A percentile compares a stretch with the other conserved stretches of the same genome.
Conservation (phyloP, 2,329 filamentous ascomycete genomes). For the Cryphonectria naterciae region DNA sequence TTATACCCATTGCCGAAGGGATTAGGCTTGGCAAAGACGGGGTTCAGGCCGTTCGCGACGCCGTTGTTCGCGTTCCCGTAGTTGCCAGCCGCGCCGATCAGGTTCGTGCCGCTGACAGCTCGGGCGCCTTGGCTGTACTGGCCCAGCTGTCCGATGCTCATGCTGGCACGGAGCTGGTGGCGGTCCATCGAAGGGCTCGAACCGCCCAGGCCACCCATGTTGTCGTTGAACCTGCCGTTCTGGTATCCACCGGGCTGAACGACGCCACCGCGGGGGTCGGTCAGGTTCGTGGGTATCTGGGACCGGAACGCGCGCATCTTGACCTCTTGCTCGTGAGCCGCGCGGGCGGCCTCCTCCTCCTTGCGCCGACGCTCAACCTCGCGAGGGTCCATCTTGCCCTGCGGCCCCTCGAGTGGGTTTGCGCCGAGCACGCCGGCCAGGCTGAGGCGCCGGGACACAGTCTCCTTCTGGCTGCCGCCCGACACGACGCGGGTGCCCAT, state of each 20-base stretch:
- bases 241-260: slow-evolving; percentile 50
- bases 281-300: slow-evolving; percentile 53
- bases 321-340: slow-evolving; percentile 48
- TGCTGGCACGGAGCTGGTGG: slow-evolving; percentile 31
- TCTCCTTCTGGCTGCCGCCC: slow-evolving; percentile 33
- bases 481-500: slow-evolving; percentile 44
- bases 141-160: slow-evolving; percentile 30
- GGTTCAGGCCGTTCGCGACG: slow-evolving; percentile 24
- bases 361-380: slow-evolving; percentile 46
- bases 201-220: slow-evolving; percentile 43
- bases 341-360: slow-evolving; percentile 46
- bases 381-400: slow-evolving; percentile 42
- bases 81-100: slow-evolving; percentile 28
- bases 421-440: slow-evolving; percentile 63
- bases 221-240: slow-evolving; percentile 59
- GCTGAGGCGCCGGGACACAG: slow-evolving; percentile 50
- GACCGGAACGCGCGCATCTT: slow-evolving; percentile 53
- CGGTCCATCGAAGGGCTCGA: slow-evolving; percentile 16
- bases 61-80: slow-evolving; percentile 20
- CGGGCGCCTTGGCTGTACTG: slow-evolving; percentile 6
- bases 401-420: slow-evolving; percentile 44
- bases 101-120: slow-evolving; percentile 22
- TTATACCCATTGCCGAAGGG: slow-evolving; percentile 24
- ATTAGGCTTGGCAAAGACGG: slow-evolving; percentile 21
- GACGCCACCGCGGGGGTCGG: slow-evolving; percentile 36